Percentiles rank a stretch among this genome's conserved stretches.
These are phyloP conservation scores for Scedosporium apiospermum DNA, from an alignment of 2,329 filamentous ascomycete genomes.

Conservation along the genomic window DNA sequence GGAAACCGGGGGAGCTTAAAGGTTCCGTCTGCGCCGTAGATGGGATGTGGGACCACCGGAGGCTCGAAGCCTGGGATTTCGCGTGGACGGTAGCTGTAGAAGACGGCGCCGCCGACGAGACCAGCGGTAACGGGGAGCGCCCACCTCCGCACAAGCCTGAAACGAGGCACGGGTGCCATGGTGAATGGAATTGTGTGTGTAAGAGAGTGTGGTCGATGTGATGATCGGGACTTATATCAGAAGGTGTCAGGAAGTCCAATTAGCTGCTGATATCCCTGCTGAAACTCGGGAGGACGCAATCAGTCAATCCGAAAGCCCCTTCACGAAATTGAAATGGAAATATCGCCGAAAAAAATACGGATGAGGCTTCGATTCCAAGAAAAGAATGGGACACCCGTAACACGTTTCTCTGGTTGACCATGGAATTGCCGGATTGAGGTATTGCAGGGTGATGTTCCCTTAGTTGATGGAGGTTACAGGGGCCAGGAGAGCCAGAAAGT, in stretches of 20 bases:
- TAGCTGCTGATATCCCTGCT: neutral
- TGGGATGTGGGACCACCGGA: conserved; percentile 60
- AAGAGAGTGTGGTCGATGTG: neutral
- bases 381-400: too few relatives aligned
- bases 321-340: too few relatives aligned
- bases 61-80: conserved; percentile 63
- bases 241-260: neutral
- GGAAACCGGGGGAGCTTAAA: conserved; percentile 60
- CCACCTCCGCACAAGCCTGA: neutral
- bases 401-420: too few relatives aligned
- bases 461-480: too few relatives aligned
- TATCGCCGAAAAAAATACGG: too few relatives aligned
- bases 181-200: neutral
- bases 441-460: too few relatives aligned
- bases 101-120: conserved; percentile 31
- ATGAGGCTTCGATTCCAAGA: too few relatives aligned
- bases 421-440: too few relatives aligned
- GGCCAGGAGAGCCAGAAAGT: too few relatives aligned
- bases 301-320: neutral
- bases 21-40: conserved; percentile 57
- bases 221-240: neutral
- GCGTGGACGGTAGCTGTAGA: conserved; percentile 55
- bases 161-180: conserved; percentile 1
- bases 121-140: neutral
- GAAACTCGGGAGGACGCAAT: neutral